A percentile compares a stretch with the other conserved stretches of the same genome.
phyloP scores from a whole-genome alignment of 129 eudicot genomes.

The Escallonia rubra region DNA sequence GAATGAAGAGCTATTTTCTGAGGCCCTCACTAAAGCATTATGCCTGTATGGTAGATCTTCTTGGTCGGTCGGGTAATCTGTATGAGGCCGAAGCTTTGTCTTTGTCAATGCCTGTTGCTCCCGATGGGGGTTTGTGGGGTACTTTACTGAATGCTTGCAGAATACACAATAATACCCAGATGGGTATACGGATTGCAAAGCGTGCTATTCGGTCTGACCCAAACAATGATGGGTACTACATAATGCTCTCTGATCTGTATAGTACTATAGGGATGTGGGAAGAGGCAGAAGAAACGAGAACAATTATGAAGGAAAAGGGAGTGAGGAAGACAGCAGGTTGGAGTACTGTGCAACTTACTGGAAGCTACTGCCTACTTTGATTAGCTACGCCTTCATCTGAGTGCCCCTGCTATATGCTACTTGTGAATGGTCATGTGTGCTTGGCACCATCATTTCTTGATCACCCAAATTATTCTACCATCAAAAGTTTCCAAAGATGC shows the following conservation, averaged over 20 bases:
- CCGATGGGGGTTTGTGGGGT: constrained; percentile 93
- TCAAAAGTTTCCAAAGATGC: too few relatives aligned
- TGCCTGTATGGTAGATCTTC: constrained; percentile 80
- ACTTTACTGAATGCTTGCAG: constrained; percentile 75
- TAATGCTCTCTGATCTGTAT: constrained; percentile 54
- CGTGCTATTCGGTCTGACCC: constrained; percentile 77
- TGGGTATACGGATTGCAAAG: constrained; percentile 68
- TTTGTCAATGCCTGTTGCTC: constrained; percentile 65
- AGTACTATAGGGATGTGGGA: constrained; percentile 63
- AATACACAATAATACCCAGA: constrained; percentile 55
- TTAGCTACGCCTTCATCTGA: too few relatives aligned
- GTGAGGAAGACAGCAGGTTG: constrained; percentile 61
- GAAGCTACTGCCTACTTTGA: background rate
- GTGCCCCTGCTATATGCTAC: too few relatives aligned
- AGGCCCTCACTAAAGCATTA: constrained; percentile 72
- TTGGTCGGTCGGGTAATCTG: constrained; percentile 68
- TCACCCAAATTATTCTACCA: too few relatives aligned
- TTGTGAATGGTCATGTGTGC: too few relatives aligned
- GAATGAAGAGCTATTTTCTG: constrained; percentile 53
- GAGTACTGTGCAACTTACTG: constrained; percentile 25
- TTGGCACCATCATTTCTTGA: too few relatives aligned
- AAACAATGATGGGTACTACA: constrained; percentile 77
- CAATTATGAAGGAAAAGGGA: constrained; percentile 52
- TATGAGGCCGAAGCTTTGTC: constrained; percentile 67
- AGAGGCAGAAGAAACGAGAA: constrained; percentile 57